A percentile compares a stretch with the other conserved stretches of the same genome.
These are phyloP conservation scores for Clavariopsis aquatica DNA, from an alignment of 495 filamentous ascomycete genomes.

Conservation along the genomic window DNA sequence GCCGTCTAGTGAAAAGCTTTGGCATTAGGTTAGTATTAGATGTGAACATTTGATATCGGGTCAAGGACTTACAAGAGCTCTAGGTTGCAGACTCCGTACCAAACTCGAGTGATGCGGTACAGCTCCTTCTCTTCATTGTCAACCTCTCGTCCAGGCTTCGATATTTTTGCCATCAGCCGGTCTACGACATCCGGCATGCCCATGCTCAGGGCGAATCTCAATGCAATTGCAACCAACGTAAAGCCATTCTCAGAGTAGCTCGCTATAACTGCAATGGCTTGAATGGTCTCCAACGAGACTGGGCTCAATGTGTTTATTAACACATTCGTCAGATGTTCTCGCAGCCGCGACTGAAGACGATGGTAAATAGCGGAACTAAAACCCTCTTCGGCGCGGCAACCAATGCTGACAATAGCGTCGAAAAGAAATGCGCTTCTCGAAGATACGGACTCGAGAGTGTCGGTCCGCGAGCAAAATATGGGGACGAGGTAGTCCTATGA, in stretches of 20 bases:
- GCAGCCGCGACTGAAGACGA: slow-evolving; percentile 22
- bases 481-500: slow-evolving; percentile 21
- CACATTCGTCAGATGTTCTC: slow-evolving; percentile 44
- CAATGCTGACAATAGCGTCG: slow-evolving; percentile 54
- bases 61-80: slow-evolving; percentile 51
- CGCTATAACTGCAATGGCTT: slow-evolving; percentile 53
- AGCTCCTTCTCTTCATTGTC: slow-evolving; percentile 26
- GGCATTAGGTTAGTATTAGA: neutral
- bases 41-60: neutral
- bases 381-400: slow-evolving; percentile 50
- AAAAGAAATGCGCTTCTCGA: slow-evolving; percentile 35
- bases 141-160: neutral
- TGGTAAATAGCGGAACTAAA: slow-evolving; percentile 37
- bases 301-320: slow-evolving; percentile 48
- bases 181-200: slow-evolving; percentile 50
- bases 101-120: slow-evolving; percentile 50
- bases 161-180: slow-evolving; percentile 39
- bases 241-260: slow-evolving; percentile 55
- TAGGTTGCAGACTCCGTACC: slow-evolving; percentile 52
- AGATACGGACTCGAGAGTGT: slow-evolving; percentile 19
- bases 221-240: slow-evolving; percentile 51
- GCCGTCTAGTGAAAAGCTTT: slow-evolving; percentile 55
- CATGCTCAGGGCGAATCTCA: slow-evolving; percentile 52
- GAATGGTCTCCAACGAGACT: slow-evolving; percentile 50
- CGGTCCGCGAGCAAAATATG: slow-evolving; percentile 21